These are phyloP conservation scores for Tolypocladium tropicale DNA, from an alignment of 2,329 filamentous ascomycete species.

Conservation along the genomic window DNA sequence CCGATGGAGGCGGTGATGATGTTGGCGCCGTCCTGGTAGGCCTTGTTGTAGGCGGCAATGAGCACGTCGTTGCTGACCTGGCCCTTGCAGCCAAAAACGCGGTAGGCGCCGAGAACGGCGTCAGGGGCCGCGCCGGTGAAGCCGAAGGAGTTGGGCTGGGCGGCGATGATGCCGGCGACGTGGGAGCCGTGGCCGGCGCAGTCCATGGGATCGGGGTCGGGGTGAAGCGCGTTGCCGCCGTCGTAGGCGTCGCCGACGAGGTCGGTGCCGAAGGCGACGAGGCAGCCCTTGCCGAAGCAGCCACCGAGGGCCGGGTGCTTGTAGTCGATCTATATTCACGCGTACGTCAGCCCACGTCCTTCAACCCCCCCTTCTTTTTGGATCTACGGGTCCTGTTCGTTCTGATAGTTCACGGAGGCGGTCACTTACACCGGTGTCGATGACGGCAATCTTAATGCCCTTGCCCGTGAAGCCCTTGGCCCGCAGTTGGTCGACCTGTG, in stretches of 20 bases:
- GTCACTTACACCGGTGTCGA: conserved; percentile 42
- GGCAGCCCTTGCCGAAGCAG: conserved; percentile 49
- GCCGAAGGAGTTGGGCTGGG: conserved; percentile 40
- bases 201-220: conserved; percentile 43
- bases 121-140: conserved; percentile 48
- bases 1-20: conserved; percentile 48
- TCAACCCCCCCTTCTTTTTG: too few relatives aligned
- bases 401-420: background rate
- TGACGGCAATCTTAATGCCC: conserved; percentile 41
- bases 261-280: conserved; percentile 47
- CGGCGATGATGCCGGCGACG: conserved; percentile 52
- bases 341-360: background rate
- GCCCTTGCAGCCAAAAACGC: conserved; percentile 46
- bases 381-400: too few relatives aligned
- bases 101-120: conserved; percentile 45
- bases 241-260: conserved; percentile 45
- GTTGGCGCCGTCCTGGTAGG: conserved; percentile 48
- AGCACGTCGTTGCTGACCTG: conserved; percentile 43
- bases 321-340: conserved; percentile 41
- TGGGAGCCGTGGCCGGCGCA: conserved; percentile 52
- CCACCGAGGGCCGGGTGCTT: conserved; percentile 53
- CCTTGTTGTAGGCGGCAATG: conserved; percentile 48
- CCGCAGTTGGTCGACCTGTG: conserved; percentile 42
- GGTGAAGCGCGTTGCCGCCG: conserved; percentile 26
- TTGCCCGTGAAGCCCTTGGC: conserved; percentile 37